A percentile compares a stretch with the other conserved stretches of the same genome.
Evolutionary conservation across 2,329 filamentous ascomycete genomes (phyloP).

Genomic region (Stagonosporopsis tanaceti): DNA sequence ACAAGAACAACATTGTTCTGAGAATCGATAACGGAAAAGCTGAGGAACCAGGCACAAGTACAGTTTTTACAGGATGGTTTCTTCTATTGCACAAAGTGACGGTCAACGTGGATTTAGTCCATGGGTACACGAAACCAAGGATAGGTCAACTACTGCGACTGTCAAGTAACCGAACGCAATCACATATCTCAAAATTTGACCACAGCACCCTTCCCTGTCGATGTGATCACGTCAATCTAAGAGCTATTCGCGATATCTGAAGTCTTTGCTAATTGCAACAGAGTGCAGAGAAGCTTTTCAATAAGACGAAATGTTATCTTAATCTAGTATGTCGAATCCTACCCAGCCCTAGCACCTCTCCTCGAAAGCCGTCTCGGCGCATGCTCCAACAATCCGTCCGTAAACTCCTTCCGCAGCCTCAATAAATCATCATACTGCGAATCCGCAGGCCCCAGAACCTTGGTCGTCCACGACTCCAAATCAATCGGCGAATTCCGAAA

Average conservation of each 20-base stretch:
- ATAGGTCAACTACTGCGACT: too few relatives aligned
- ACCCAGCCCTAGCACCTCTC: neutral
- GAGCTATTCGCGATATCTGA: too few relatives aligned
- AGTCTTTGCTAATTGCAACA: neutral
- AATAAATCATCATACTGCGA: neutral
- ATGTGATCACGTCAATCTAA: too few relatives aligned
- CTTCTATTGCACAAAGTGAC: too few relatives aligned
- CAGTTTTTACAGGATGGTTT: too few relatives aligned
- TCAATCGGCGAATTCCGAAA: neutral
- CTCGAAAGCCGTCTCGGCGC: conserved; percentile 1
- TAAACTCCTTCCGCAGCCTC: neutral
- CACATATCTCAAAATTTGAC: too few relatives aligned
- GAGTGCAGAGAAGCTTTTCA: neutral
- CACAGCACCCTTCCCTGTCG: too few relatives aligned
- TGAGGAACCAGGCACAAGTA: too few relatives aligned
- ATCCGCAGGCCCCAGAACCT: neutral
- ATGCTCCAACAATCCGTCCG: neutral
- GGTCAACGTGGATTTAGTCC: too few relatives aligned
- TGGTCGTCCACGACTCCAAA: neutral
- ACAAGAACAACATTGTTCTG: neutral
- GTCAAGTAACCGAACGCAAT: neutral
- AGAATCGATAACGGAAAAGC: neutral
- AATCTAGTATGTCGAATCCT: neutral
- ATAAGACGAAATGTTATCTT: neutral
- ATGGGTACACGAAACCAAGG: too few relatives aligned